phyloP scores from a whole-genome alignment of 129 eudicot species.

The sunflower (Helianthus annuus) region DNA sequence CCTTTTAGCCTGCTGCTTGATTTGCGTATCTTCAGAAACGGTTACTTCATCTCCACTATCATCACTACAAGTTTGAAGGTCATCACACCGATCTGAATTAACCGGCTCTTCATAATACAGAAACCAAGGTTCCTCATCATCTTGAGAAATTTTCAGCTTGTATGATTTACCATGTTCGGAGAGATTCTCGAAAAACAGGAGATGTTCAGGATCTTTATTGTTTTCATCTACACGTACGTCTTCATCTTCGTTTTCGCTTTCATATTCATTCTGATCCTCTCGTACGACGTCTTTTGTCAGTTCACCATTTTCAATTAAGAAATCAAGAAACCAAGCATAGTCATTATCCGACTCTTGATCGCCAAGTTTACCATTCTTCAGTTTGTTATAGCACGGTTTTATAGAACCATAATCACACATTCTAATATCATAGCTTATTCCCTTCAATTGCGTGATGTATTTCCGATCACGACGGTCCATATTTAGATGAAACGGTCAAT shows the following conservation, averaged over 20 bases:
- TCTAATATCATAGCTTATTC: background rate
- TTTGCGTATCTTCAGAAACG: conserved; percentile 6
- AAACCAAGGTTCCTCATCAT: conserved; percentile 14
- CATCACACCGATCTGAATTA: conserved; percentile 17
- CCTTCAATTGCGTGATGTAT: background rate
- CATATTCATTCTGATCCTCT: background rate
- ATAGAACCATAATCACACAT: conserved; percentile 4
- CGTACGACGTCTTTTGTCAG: background rate
- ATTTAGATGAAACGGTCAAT: conserved; percentile 11
- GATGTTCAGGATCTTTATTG: conserved; percentile 32
- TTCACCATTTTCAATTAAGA: background rate
- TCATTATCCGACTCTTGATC: conserved; percentile 16
- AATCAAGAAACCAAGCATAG: conserved; percentile 2
- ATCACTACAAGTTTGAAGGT: conserved; percentile 23
- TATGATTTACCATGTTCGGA: conserved; percentile 28
- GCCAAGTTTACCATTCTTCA: background rate
- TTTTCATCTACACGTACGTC: background rate
- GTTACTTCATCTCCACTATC: conserved; percentile 9
- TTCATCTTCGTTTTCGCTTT: background rate
- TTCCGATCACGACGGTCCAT: background rate
- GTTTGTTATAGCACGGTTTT: background rate
- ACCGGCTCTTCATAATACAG: conserved; percentile 21
- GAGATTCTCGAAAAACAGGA: conserved; percentile 26
- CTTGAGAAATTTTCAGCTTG: conserved; percentile 21
- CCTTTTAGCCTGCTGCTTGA: conserved; percentile 12